Evolutionary conservation across 1,284 basidiomycete genomes (phyloP).

Genomic region (Gomphus sp.): DNA sequence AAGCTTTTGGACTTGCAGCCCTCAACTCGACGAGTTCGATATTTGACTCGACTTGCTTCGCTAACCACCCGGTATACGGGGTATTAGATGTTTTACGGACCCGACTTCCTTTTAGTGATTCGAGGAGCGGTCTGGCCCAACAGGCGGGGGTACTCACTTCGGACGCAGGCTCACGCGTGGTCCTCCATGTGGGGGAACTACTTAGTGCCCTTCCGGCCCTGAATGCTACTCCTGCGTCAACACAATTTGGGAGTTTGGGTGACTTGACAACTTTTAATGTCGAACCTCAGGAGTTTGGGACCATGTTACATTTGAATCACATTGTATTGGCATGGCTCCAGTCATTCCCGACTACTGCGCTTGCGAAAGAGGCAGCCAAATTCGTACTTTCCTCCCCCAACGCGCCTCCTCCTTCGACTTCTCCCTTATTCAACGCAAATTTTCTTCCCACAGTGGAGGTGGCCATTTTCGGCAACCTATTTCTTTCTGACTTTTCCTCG

Average conservation of each 20-base stretch:
- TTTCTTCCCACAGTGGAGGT: conserved; percentile 48
- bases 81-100: conserved; percentile 45
- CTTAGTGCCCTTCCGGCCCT: conserved; percentile 36
- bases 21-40: conserved; percentile 18
- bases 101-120: conserved; percentile 46
- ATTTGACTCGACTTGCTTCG: conserved; percentile 43
- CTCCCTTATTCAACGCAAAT: conserved; percentile 29
- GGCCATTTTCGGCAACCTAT: conserved; percentile 47
- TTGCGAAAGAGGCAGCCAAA: conserved; percentile 38
- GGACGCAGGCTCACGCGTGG: conserved; percentile 35
- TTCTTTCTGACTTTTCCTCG: conserved; percentile 34
- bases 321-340: conserved; percentile 49
- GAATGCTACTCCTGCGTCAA: conserved; percentile 16
- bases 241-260: too few species aligned
- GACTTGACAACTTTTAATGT: conserved; percentile 18
- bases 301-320: conserved; percentile 42
- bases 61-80: conserved; percentile 52
- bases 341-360: conserved; percentile 34
- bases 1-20: conserved; percentile 38
- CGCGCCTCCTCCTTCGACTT: conserved; percentile 33
- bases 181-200: conserved; percentile 40
- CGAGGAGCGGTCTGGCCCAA: conserved; percentile 29
- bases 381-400: conserved; percentile 34
- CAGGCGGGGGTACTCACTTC: conserved; percentile 40
- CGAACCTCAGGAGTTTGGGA: conserved; percentile 47